These are phyloP conservation scores for Zizania palustris DNA, from an alignment of 202 grass and related monocot species.

Conservation along the genomic window DNA sequence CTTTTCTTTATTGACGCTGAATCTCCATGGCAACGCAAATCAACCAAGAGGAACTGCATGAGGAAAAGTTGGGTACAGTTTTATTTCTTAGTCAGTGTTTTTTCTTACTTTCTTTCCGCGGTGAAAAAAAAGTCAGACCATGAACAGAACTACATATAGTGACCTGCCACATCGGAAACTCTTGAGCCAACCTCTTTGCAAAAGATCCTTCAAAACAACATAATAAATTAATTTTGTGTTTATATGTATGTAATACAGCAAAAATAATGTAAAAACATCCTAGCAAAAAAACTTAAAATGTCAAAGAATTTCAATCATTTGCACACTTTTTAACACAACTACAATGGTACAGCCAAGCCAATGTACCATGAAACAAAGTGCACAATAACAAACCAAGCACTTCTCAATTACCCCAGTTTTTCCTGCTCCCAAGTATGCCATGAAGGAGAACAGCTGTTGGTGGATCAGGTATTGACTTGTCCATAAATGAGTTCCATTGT, in stretches of 20 bases:
- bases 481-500: conserved; percentile 93
- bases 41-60: conserved; percentile 95
- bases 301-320: conserved; percentile 1
- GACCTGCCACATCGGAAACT: conserved; percentile 99
- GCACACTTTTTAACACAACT: background rate
- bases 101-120: background rate
- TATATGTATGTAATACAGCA: background rate
- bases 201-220: conserved; percentile 66
- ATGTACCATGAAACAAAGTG: conserved; percentile 14
- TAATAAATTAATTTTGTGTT: conserved; percentile 25
- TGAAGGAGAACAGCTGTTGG: conserved; percentile 96
- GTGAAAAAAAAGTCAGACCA: conserved; percentile 17
- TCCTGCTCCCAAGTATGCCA: conserved; percentile 89
- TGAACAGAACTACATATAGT: conserved; percentile 26
- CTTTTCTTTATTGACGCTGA: conserved; percentile 76
- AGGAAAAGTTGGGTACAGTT: conserved; percentile 28
- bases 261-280: conserved; percentile 5
- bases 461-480: conserved; percentile 96
- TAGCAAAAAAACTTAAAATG: background rate
- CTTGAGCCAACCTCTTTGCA: conserved; percentile 86
- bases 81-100: background rate
- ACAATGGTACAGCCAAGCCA: background rate
- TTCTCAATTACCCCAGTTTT: conserved; percentile 90
- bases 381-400: background rate
- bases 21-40: conserved; percentile 93